Evolutionary conservation across 345 rosid species (phyloP).

Genomic region (Syzygium aqueum): DNA sequence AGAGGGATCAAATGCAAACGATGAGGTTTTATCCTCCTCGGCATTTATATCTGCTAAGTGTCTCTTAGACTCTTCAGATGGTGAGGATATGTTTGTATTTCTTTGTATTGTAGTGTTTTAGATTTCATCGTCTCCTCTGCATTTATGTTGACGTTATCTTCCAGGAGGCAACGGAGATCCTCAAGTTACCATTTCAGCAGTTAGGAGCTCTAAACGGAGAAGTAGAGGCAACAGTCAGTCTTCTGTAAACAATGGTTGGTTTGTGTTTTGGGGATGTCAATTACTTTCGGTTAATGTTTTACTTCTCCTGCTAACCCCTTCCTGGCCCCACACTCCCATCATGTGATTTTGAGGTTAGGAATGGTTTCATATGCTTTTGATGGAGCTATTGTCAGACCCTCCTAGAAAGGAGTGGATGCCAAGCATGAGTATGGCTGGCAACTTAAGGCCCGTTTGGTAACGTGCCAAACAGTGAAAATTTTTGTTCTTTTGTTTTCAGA

Average conservation of each 20-base stretch:
- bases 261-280: neutral
- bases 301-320: too few species aligned
- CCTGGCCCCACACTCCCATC: too few species aligned
- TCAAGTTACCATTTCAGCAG: neutral
- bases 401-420: too few species aligned
- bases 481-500: too few species aligned
- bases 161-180: constrained; percentile 18
- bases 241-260: constrained; percentile 33
- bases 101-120: neutral
- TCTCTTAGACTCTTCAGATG: constrained; percentile 11
- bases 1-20: constrained; percentile 51
- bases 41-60: constrained; percentile 16
- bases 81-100: constrained; percentile 1
- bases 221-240: constrained; percentile 17
- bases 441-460: too few species aligned
- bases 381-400: too few species aligned
- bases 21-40: constrained; percentile 27
- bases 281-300: neutral
- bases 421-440: too few species aligned
- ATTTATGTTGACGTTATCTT: constrained; percentile 3
- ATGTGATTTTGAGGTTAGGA: too few species aligned
- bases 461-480: too few species aligned
- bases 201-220: constrained; percentile 5
- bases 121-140: neutral
- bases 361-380: neutral